Evolutionary conservation across 75 land plant genomes (phyloP), one percentile per base, ranked within the genome.

Genomic region (Adiantum capillusveneris): DNA sequence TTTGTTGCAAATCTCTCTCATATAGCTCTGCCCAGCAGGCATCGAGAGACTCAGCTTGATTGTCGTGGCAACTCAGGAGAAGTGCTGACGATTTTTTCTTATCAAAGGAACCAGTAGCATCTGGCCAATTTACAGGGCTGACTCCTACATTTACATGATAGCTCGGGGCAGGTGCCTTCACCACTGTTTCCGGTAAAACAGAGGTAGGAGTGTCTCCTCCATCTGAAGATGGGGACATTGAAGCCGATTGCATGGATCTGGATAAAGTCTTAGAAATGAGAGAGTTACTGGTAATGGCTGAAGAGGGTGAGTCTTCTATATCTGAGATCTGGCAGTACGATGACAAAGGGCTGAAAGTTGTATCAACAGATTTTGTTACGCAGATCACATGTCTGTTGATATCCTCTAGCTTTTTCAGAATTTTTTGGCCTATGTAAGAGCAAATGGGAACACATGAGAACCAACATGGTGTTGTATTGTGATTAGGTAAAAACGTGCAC

Each of bases 121-220:
- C 55, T 53, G 55, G 9, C 55, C 55, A 53, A 53, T 24, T 2
- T 25, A 2, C 28, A 19, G 55, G 55, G 5, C 29, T 25, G 14
- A 25, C 29, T 26, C 55, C 55, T 24, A 25, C 5, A 26, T 13
- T 26, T 27, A 53, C 3, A 25, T 53, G 55, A 26, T 53, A 53
- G 55, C 55, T 53, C 1, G 25, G 16, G 14, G 2, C 25, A 19
- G 55, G 28, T 26, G 28, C 24, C 55, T 53, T 26, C 14, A 7
- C 17, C 6, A 60, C 31, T 16, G 39, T 39, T 17, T 57, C 52
- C 13, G 77, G 63, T 13, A 75, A 76, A 21, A 74, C 74, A 36
- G 81, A 79, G 24, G 74, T 75, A 52, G 76, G 76, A 16, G 76
- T 74, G 25, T 34, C 18, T 13, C 52, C 48, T 5, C 22, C 22